phyloP scores from a whole-genome alignment of 352 stramenopile species.

The Globisporangium carolinianum region DNA sequence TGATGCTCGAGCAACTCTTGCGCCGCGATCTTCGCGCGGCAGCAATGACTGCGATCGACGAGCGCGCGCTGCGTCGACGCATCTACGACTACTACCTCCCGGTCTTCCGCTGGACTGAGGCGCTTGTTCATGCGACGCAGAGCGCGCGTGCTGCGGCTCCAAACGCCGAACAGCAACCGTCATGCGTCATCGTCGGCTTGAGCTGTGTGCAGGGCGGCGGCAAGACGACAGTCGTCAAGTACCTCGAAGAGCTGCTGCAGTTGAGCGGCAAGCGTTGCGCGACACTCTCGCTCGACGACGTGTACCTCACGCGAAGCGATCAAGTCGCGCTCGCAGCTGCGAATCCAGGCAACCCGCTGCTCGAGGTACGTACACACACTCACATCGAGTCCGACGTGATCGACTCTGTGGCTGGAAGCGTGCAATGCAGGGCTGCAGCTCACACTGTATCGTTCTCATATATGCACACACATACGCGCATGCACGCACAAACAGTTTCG shows the following conservation, averaged over 20 bases:
- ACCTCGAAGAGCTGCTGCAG: conserved; percentile 56
- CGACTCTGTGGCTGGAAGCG: too few species aligned
- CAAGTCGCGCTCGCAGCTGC: conserved; percentile 55
- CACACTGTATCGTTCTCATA: too few species aligned
- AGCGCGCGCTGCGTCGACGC: conserved; percentile 31
- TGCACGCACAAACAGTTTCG: conserved; percentile 35
- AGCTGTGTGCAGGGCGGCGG: conserved; percentile 81
- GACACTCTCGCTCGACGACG: conserved; percentile 77
- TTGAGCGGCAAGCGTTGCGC: conserved; percentile 54
- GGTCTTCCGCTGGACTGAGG: conserved; percentile 66
- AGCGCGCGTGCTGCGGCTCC: conserved; percentile 1
- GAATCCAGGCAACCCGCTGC: conserved; percentile 60
- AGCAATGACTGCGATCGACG: conserved; percentile 22
- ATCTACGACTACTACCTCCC: conserved; percentile 75
- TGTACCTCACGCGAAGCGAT: conserved; percentile 64
- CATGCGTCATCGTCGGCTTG: conserved; percentile 65
- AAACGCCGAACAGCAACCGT: conserved; percentile 6
- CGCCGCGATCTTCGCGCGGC: conserved; percentile 27
- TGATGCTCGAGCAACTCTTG: conserved; percentile 36
- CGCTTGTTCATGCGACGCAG: conserved; percentile 33
- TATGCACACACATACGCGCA: too few species aligned
- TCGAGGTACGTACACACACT: conserved; percentile 41
- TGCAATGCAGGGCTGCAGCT: too few species aligned
- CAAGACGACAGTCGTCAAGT: conserved; percentile 76
- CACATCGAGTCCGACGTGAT: too few species aligned